Evolutionary conservation across 352 stramenopile genomes (phyloP).

Genomic region (Pythium folliculosum): DNA sequence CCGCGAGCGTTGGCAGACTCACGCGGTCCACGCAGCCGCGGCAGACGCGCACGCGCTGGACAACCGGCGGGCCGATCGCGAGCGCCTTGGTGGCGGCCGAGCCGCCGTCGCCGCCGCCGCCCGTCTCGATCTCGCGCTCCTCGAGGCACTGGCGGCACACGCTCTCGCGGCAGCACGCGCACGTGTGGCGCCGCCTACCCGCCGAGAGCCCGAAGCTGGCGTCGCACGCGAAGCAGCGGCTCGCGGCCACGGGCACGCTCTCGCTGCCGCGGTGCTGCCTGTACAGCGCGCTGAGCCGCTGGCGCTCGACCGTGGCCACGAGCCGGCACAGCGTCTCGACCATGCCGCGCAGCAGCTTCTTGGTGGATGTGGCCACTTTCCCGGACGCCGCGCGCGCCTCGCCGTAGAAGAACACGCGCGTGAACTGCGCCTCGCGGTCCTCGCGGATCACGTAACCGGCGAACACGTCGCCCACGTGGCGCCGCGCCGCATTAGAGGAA

Average conservation of each 20-base stretch:
- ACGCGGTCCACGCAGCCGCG: conserved; percentile 17
- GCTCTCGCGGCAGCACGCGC: conserved; percentile 17
- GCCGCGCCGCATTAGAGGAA: not conserved
- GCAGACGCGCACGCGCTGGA: conserved; percentile 12
- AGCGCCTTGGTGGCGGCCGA: not conserved
- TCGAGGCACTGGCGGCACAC: conserved; percentile 17
- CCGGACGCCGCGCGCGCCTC: not conserved
- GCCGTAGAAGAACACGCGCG: conserved; percentile 67
- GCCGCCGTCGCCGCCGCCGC: not conserved
- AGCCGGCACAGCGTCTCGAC: conserved; percentile 18
- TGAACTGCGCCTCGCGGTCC: conserved; percentile 57
- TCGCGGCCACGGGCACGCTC: conserved; percentile 12
- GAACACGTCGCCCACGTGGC: conserved; percentile 36
- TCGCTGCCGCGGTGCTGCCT: conserved; percentile 6
- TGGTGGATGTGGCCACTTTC: not conserved
- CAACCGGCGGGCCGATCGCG: not conserved
- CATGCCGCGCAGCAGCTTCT: conserved; percentile 10
- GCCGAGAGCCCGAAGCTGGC: not conserved
- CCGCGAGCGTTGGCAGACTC: conserved; percentile 9
- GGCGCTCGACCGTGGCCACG: conserved; percentile 18
- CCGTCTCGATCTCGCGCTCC: conserved; percentile 4
- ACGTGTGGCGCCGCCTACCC: conserved; percentile 7
- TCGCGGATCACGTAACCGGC: conserved; percentile 65
- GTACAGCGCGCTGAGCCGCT: conserved; percentile 20
- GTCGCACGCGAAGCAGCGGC: conserved; percentile 18